These are phyloP conservation scores for Asterella californica DNA, from an alignment of 225 moss, liverwort and hornwort genomes.

Conservation along the genomic window DNA sequence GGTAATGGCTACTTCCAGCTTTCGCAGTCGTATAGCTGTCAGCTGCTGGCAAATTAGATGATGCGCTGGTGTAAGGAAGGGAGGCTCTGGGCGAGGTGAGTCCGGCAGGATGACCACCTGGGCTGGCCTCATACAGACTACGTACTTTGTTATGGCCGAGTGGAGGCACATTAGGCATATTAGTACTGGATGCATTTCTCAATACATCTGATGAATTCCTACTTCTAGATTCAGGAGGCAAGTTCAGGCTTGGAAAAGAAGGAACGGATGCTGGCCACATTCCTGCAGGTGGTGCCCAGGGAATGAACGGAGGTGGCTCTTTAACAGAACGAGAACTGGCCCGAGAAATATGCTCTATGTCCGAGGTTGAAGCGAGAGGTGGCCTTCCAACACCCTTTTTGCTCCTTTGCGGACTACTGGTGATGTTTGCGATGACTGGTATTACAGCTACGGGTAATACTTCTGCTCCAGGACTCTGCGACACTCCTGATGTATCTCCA, in stretches of 20 bases:
- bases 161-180: background rate
- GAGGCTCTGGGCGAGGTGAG: background rate
- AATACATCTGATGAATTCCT: background rate
- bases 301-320: background rate
- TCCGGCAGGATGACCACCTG: background rate
- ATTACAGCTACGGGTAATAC: conserved; percentile 17
- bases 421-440: conserved; percentile 1
- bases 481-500: conserved; percentile 6
- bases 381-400: background rate
- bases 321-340: background rate
- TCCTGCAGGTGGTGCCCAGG: background rate
- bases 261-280: background rate
- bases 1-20: background rate
- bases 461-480: background rate
- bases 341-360: too few species aligned
- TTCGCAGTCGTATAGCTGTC: background rate
- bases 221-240: background rate
- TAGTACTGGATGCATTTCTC: background rate
- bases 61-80: background rate
- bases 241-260: background rate
- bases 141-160: background rate
- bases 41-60: background rate
- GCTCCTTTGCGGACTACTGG: conserved; percentile 9
- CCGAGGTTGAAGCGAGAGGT: background rate
- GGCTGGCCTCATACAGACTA: background rate